Evolutionary conservation across 345 rosid species (phyloP).

Genomic region (Melaleuca quinquenervia): DNA sequence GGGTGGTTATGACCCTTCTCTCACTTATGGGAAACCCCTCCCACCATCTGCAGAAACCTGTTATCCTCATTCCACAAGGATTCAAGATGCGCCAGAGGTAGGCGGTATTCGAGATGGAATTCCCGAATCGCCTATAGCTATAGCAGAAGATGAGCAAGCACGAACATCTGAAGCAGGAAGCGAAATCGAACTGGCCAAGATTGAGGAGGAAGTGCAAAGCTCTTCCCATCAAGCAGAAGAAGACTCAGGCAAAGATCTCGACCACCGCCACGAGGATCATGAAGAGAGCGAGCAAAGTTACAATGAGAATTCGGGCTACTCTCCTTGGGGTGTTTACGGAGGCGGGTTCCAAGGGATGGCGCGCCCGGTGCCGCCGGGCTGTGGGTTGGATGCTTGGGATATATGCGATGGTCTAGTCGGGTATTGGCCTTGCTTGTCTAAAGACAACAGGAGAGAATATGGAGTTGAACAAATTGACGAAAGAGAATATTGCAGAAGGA

Average conservation of each 20-base stretch:
- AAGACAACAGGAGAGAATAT: slow-evolving; percentile 9
- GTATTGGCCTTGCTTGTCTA: slow-evolving; percentile 59
- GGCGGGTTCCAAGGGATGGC: slow-evolving; percentile 7
- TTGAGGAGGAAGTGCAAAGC: neutral
- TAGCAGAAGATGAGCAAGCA: slow-evolving; percentile 3
- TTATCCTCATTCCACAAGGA: slow-evolving; percentile 32
- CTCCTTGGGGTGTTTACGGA: slow-evolving; percentile 1
- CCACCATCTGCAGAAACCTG: slow-evolving; percentile 49
- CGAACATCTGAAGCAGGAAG: neutral
- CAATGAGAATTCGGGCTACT: neutral
- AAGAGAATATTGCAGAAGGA: slow-evolving; percentile 3
- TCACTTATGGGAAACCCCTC: slow-evolving; percentile 57
- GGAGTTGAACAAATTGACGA: neutral
- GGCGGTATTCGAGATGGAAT: neutral
- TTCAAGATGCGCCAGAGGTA: neutral
- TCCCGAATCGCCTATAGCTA: neutral
- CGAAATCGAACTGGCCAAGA: slow-evolving; percentile 7
- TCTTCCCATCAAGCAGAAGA: neutral
- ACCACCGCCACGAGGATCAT: neutral
- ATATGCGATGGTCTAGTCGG: slow-evolving; percentile 67
- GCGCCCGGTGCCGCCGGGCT: slow-evolving; percentile 52
- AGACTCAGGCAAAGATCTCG: neutral
- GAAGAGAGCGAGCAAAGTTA: slow-evolving; percentile 1
- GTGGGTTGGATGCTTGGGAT: slow-evolving; percentile 72
- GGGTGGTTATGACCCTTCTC: slow-evolving; percentile 55